phyloP scores from a whole-genome alignment of 2,329 filamentous ascomycete species.

The Ophiostoma ulmi region DNA sequence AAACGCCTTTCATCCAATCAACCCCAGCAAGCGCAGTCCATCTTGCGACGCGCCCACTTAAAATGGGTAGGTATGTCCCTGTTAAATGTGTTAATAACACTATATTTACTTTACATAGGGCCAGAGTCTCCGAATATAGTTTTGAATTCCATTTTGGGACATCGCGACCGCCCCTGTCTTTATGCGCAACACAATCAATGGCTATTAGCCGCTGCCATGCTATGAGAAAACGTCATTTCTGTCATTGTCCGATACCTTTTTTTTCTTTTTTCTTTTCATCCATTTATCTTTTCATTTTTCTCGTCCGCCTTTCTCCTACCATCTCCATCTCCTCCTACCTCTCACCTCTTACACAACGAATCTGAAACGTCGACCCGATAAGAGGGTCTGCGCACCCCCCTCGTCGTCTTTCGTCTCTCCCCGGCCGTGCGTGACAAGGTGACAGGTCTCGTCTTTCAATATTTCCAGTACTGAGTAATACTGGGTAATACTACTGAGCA shows the following conservation, averaged over 20 bases:
- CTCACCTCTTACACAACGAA: slow-evolving; percentile 5
- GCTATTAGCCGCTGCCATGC: neutral
- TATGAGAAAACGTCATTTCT: neutral
- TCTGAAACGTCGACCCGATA: slow-evolving; percentile 24
- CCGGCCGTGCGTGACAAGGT: slow-evolving; percentile 16
- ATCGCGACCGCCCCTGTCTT: neutral
- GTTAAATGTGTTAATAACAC: neutral
- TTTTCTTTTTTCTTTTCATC: neutral
- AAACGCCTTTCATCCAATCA: slow-evolving; percentile 5
- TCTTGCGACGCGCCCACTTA: neutral
- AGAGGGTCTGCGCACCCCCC: slow-evolving; percentile 9
- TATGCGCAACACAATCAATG: neutral
- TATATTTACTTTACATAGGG: neutral
- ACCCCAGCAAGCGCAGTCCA: neutral
- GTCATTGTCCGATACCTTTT: neutral
- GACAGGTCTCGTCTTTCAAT: slow-evolving; percentile 11
- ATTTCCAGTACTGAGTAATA: neutral
- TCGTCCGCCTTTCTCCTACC: too few relatives aligned
- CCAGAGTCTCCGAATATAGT: neutral
- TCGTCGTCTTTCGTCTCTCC: neutral
- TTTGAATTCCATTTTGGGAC: neutral
- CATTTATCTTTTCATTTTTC: too few relatives aligned
- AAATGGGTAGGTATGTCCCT: neutral
- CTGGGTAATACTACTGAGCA: too few relatives aligned
- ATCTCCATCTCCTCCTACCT: neutral